Evolutionary conservation across 2,329 filamentous ascomycete species (phyloP), one percentile per base, ranked within the genome.

Genomic region (Xylariaceae sp.): DNA sequence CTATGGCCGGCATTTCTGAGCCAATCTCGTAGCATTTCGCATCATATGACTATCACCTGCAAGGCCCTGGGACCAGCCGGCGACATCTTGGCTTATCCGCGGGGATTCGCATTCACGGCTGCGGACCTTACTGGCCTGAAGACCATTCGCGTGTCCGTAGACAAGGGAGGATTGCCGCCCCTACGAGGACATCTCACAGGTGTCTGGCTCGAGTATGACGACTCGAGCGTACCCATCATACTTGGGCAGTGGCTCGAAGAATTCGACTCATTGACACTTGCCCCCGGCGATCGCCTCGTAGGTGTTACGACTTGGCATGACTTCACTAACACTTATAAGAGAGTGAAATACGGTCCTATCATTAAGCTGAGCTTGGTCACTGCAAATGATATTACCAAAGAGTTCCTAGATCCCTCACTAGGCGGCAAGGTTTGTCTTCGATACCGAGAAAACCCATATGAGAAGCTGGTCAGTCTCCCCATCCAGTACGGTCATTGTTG

Each of bases 201-300:
- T 3, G 42, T 55, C 3, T 43, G 39, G 39, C 42, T 55, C 17
- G 50, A 54, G 37, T 55, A 51, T 32, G 8, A 45, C 4, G 45
- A 49, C 19, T 48, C 43, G 3, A 34, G 32, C 7, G 19, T 19
- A 11, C 47, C 51, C 2, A 28, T 44, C 17, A 43, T 55, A n/a
- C 4, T 54, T 15, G 51, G 51, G 1, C 51, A 54, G 33, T 55
- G 51, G 51, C 28, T 51, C 7, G 41, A 45, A 9, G 44, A 51
- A 37, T 28, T 41, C 31, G 43, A 22, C 19, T 32, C 34, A 3
- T 16, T 53, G n/a, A 42, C 45, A 15, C 29, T 55, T n/a, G 17
- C 29, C 2, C 19, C 31, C 2, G 44, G 39, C 24, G 53, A 55
- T 28, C 45, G 44, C 15, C 30, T 52, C 31, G 34, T 36, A 3